A percentile compares a stretch with the other conserved stretches of the same genome.
These are phyloP conservation scores for Xanthoconium purpureum DNA, from an alignment of 768 basidiomycete genomes.

Conservation along the genomic window DNA sequence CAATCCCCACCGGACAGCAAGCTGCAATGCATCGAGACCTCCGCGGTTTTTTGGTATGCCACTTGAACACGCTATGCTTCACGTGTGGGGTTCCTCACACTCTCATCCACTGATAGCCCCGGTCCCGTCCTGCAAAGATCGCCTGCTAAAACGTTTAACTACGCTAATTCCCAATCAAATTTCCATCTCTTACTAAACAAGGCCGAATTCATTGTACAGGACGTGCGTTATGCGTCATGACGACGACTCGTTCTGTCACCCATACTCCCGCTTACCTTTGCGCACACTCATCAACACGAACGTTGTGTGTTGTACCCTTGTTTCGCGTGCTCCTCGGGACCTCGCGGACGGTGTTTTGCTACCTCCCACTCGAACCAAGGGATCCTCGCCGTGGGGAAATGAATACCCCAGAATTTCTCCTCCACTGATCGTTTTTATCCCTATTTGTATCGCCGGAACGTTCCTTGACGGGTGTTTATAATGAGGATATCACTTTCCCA, in stretches of 20 bases:
- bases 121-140: constrained; percentile 21
- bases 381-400: constrained; percentile 10
- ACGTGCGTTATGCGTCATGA: constrained; percentile 22
- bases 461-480: constrained; percentile 13
- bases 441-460: constrained; percentile 12
- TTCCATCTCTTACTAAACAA: constrained; percentile 20
- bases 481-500: constrained; percentile 21
- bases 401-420: constrained; percentile 9
- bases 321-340: constrained; percentile 28
- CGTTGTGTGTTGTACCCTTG: constrained; percentile 3
- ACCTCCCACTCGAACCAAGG: constrained; percentile 3
- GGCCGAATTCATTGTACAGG: neutral
- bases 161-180: constrained; percentile 32
- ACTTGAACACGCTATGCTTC: neutral
- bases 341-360: constrained; percentile 17
- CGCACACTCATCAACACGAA: neutral
- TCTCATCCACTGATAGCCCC: constrained; percentile 1
- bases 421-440: constrained; percentile 13
- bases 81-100: neutral
- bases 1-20: neutral
- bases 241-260: neutral
- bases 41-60: neutral
- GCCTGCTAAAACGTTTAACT: constrained; percentile 30
- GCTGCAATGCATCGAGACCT: neutral
- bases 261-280: constrained; percentile 6